Conservation (phyloP, 176 grass and related monocot species). For the Oryza glaberrima region DNA sequence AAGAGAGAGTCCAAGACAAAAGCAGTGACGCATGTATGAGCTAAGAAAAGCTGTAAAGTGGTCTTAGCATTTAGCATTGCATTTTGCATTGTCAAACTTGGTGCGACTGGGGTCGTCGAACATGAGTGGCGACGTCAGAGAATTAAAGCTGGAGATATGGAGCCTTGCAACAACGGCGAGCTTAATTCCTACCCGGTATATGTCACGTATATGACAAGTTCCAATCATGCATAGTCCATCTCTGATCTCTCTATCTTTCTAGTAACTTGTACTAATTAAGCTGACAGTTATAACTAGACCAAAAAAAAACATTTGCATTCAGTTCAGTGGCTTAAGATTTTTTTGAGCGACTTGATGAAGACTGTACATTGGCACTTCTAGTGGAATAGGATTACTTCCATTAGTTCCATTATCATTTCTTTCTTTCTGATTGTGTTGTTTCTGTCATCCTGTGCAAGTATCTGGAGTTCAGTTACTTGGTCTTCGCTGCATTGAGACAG, state of each 20-base stretch:
- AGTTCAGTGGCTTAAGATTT: background rate
- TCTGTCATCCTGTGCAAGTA: background rate
- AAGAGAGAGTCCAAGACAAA: background rate
- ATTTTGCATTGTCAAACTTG: background rate
- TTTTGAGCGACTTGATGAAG: background rate
- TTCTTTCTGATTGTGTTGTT: background rate
- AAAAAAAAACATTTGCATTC: background rate
- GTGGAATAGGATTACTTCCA: background rate
- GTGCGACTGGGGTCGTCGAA: background rate
- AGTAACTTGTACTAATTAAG: background rate
- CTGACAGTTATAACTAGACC: background rate
- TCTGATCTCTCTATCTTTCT: no score
- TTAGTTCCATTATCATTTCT: background rate
- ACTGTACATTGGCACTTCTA: background rate
- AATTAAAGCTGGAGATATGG: background rate
- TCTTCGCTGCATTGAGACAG: background rate
- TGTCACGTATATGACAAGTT: background rate
- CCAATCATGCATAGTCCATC: background rate
- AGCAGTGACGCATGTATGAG: background rate
- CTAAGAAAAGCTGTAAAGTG: conserved; percentile 3
- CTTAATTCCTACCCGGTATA: background rate
- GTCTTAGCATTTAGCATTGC: background rate
- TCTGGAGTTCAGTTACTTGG: background rate
- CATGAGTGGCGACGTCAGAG: background rate
- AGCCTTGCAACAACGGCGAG: background rate